These are phyloP conservation scores for Solanum dulcamara DNA, from an alignment of 257 asterid genomes.

Conservation along the genomic window DNA sequence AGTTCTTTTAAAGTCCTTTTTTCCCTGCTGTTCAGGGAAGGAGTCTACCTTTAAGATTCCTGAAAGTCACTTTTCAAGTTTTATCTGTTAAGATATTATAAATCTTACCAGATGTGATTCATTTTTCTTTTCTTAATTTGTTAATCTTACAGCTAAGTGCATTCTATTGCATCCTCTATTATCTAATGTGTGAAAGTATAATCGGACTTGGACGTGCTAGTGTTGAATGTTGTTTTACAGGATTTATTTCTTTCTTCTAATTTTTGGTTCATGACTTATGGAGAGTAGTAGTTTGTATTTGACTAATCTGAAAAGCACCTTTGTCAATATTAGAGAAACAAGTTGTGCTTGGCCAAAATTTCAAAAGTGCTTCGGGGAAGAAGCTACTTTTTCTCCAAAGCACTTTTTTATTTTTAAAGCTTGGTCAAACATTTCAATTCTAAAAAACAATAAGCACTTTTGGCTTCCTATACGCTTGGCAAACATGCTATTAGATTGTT, in stretches of 20 bases:
- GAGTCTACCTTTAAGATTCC: too few relatives aligned
- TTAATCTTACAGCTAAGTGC: too few relatives aligned
- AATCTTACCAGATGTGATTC: too few relatives aligned
- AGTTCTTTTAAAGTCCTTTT: background rate
- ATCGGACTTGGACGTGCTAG: background rate
- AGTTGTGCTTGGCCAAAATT: background rate
- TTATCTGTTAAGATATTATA: too few relatives aligned
- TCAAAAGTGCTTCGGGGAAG: background rate
- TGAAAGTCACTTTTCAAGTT: too few relatives aligned
- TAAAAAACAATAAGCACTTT: background rate
- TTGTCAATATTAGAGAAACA: background rate
- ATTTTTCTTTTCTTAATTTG: too few relatives aligned
- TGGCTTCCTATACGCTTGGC: background rate
- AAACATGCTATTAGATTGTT: background rate
- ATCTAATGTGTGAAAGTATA: background rate
- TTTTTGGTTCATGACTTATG: background rate
- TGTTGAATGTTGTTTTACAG: background rate
- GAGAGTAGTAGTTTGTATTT: background rate
- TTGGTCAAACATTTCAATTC: background rate
- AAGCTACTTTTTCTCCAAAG: background rate
- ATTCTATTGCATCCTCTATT: background rate
- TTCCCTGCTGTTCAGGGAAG: background rate
- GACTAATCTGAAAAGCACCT: background rate
- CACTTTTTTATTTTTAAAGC: background rate
- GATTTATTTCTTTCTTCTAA: background rate